A percentile compares a stretch with the other conserved stretches of the same genome.
Evolutionary conservation across 495 filamentous ascomycete genomes (phyloP).

Genomic region (Pseudomonodictys pantanalensis): DNA sequence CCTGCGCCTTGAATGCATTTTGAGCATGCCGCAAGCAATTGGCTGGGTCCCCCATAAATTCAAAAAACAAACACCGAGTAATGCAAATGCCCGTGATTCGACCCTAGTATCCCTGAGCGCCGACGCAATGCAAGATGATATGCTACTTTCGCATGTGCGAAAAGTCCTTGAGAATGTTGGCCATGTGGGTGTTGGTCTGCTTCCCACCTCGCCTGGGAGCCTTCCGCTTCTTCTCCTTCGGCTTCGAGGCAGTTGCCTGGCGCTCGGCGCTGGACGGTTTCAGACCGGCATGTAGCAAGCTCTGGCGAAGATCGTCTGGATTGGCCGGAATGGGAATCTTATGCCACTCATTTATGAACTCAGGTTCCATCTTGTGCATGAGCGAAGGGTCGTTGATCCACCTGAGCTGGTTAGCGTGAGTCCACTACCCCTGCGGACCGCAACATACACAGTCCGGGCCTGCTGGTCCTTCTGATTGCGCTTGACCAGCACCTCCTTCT

Average conservation of each 20-base stretch:
- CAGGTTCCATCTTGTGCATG: constrained; percentile 69
- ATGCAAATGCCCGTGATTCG: too few relatives aligned
- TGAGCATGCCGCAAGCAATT: too few relatives aligned
- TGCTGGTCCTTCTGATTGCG: constrained; percentile 91
- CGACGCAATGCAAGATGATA: constrained; percentile 20
- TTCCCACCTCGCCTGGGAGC: constrained; percentile 68
- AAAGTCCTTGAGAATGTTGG: constrained; percentile 80
- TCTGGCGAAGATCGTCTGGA: constrained; percentile 69
- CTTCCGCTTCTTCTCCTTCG: constrained; percentile 63
- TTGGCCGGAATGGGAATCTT: constrained; percentile 70
- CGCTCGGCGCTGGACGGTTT: constrained; percentile 53
- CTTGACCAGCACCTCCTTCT: constrained; percentile 76
- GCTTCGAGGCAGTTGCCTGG: constrained; percentile 52
- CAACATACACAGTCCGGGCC: constrained; percentile 61
- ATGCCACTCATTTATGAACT: constrained; percentile 80
- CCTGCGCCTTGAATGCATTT: too few relatives aligned
- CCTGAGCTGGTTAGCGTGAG: not conserved
- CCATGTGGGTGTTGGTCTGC: constrained; percentile 92
- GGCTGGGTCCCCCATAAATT: too few relatives aligned
- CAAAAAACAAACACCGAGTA: not conserved
- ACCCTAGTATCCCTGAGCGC: constrained; percentile 4
- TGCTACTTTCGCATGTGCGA: constrained; percentile 56
- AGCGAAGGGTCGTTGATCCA: constrained; percentile 84
- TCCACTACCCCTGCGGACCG: not conserved
- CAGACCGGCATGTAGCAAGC: constrained; percentile 38